Conservation (phyloP, 73 alveolate genomes). For the Blepharisma stoltei region DNA sequence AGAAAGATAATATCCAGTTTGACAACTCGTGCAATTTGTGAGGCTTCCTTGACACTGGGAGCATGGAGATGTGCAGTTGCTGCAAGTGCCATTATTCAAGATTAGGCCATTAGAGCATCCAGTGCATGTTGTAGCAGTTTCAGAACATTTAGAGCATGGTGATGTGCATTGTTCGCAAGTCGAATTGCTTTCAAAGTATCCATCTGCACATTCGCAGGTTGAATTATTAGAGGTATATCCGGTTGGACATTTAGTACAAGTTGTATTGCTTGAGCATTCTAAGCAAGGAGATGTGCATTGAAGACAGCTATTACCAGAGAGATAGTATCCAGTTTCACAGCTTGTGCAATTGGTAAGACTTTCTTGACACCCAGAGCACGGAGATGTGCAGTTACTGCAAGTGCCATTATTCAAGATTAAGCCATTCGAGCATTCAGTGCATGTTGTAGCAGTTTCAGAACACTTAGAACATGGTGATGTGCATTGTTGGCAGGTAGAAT, state of each 20-base stretch:
- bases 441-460: background rate
- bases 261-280: background rate
- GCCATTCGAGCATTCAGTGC: background rate
- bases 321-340: constrained; percentile 6
- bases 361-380: constrained; percentile 2
- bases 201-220: background rate
- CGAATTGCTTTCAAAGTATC: background rate
- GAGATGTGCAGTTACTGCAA: constrained; percentile 26
- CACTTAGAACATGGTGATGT: background rate
- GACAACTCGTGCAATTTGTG: background rate
- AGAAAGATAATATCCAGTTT: background rate
- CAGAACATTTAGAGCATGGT: background rate
- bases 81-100: background rate
- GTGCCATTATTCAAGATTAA: background rate
- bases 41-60: background rate
- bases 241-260: background rate
- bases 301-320: background rate
- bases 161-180: background rate
- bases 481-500: background rate
- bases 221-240: background rate
- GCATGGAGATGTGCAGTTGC: background rate
- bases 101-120: background rate
- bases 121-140: background rate
- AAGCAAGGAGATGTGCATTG: background rate
- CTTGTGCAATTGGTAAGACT: background rate